Conservation (phyloP, 2,329 filamentous ascomycete genomes). For the Fusarium torulosum region DNA sequence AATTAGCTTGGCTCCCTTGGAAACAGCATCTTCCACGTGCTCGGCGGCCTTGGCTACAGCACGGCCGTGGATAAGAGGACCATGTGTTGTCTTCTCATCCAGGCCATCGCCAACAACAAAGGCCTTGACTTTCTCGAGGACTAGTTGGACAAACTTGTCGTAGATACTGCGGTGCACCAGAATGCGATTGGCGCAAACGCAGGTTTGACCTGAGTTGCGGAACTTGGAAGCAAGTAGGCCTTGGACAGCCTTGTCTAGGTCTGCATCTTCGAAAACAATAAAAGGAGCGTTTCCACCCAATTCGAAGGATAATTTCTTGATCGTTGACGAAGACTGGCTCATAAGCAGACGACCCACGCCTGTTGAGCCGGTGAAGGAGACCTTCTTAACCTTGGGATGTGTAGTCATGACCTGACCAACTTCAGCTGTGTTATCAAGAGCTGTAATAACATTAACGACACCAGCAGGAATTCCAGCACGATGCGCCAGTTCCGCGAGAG, state of each 20-base stretch:
- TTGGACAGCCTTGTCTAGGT: conserved; percentile 75
- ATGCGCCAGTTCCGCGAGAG: conserved; percentile 83
- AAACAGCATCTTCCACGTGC: conserved; percentile 72
- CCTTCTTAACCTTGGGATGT: conserved; percentile 68
- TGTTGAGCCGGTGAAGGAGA: conserved; percentile 77
- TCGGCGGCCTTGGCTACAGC: conserved; percentile 72
- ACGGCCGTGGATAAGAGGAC: conserved; percentile 73
- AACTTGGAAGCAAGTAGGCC: conserved; percentile 78
- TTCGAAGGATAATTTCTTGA: conserved; percentile 82
- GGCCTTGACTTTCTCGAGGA: conserved; percentile 64
- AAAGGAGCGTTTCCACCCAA: conserved; percentile 81
- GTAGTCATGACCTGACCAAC: conserved; percentile 71
- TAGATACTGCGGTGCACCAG: conserved; percentile 71
- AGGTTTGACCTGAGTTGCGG: conserved; percentile 78
- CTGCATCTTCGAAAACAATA: conserved; percentile 81
- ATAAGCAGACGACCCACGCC: conserved; percentile 66
- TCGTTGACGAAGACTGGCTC: conserved; percentile 75
- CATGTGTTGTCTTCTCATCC: conserved; percentile 67
- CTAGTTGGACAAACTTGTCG: conserved; percentile 65
- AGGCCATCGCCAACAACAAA: conserved; percentile 71
- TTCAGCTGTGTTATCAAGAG: conserved; percentile 79
- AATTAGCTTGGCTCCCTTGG: conserved; percentile 70
- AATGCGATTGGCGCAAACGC: conserved; percentile 73
- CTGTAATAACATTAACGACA: conserved; percentile 87
- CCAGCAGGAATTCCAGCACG: conserved; percentile 89